Conservation (phyloP, 208 protist genomes). For the Kentomonas sorsogonicus region DNA sequence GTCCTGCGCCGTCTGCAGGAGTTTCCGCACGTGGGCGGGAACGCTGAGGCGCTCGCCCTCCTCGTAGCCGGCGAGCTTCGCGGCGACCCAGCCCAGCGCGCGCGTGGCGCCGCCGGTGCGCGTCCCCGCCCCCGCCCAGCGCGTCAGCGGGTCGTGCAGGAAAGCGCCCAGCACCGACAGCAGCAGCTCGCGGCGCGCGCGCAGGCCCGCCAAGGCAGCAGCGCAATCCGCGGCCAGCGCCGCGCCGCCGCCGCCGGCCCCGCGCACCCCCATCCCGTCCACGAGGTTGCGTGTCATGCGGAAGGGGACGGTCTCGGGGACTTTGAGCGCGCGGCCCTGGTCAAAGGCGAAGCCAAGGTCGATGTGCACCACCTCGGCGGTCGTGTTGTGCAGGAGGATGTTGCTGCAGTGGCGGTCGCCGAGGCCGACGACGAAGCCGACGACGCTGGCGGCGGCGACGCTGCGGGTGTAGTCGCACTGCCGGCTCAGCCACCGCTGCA, state of each 20-base stretch:
- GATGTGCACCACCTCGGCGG: constrained; percentile 94
- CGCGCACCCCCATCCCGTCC: constrained; percentile 92
- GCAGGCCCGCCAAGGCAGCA: constrained; percentile 86
- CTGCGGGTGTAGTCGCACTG: constrained; percentile 88
- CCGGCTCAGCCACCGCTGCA: constrained; percentile 66
- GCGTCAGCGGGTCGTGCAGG: constrained; percentile 94
- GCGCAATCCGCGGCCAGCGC: no score
- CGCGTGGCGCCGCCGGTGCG: constrained; percentile 59
- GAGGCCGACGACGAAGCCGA: constrained; percentile 95
- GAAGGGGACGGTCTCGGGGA: constrained; percentile 96
- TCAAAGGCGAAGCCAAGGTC: constrained; percentile 95
- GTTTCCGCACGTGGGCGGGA: constrained; percentile 56
- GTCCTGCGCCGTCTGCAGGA: constrained; percentile 64
- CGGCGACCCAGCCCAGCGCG: constrained; percentile 64
- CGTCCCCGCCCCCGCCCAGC: constrained; percentile 60
- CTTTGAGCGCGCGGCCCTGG: constrained; percentile 75
- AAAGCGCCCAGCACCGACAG: constrained; percentile 91
- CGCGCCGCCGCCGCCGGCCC: constrained; percentile 90
- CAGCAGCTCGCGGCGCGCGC: constrained; percentile 60
- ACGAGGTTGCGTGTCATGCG: constrained; percentile 95
- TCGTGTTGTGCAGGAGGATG: constrained; percentile 90
- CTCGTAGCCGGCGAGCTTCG: constrained; percentile 86
- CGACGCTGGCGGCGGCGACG: constrained; percentile 85
- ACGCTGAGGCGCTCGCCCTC: constrained; percentile 56
- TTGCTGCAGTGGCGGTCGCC: constrained; percentile 96